phyloP scores from a whole-genome alignment of 2,329 filamentous ascomycete genomes.

The Fusarium odoratissimum region DNA sequence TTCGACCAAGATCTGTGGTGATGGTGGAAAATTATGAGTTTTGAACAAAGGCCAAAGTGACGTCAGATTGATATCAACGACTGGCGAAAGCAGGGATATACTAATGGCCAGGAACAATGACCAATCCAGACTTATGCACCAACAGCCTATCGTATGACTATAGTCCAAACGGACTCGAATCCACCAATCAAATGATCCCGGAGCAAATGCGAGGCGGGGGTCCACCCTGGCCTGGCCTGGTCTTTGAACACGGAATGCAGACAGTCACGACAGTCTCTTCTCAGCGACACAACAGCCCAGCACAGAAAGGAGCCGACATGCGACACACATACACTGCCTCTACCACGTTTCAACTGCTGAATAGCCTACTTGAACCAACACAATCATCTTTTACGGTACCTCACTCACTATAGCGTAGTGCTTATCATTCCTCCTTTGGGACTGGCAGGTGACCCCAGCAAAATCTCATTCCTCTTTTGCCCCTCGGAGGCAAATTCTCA shows the following conservation, averaged over 20 bases:
- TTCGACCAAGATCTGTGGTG: accelerated
- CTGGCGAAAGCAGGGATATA: not conserved
- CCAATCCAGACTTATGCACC: not conserved
- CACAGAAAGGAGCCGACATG: not conserved
- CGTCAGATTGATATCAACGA: accelerated
- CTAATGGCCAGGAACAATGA: not conserved
- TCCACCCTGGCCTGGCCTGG: not conserved
- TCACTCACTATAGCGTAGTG: not conserved
- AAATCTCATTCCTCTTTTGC: not conserved
- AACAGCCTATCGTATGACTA: not conserved
- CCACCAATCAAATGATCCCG: not conserved
- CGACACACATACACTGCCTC: not conserved
- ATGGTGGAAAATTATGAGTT: accelerated
- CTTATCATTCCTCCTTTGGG: not conserved
- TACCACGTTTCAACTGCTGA: not conserved
- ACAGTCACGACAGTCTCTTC: not conserved
- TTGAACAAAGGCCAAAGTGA: accelerated
- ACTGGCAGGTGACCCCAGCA: not conserved
- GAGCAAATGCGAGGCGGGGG: not conserved
- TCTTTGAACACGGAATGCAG: not conserved
- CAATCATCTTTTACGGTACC: not conserved
- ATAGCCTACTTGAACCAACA: not conserved
- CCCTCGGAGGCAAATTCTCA: not conserved
- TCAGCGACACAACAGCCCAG: not conserved
- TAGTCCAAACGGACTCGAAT: accelerated